Evolutionary conservation across 2,329 filamentous ascomycete genomes (phyloP).

Genomic region (Fusarium nematophilum): DNA sequence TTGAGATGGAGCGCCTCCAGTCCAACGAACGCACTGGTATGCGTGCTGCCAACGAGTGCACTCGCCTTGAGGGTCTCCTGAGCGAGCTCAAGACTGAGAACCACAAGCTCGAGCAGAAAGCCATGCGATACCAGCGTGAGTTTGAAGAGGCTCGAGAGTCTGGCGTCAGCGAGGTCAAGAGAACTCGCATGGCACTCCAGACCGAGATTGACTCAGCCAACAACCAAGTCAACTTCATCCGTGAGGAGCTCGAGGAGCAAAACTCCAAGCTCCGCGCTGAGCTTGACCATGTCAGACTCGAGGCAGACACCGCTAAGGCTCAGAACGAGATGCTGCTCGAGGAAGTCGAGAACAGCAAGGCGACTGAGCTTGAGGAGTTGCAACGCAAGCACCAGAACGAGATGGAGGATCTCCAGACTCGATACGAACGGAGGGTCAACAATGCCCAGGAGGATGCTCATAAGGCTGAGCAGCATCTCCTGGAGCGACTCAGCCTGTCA

Average conservation of each 20-base stretch:
- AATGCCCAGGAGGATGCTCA: slow-evolving; percentile 85
- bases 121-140: slow-evolving; percentile 80
- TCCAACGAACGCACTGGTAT: slow-evolving; percentile 73
- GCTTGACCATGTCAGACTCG: slow-evolving; percentile 80
- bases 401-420: slow-evolving; percentile 78
- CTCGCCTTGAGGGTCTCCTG: slow-evolving; percentile 67
- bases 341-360: slow-evolving; percentile 78
- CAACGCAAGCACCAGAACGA: slow-evolving; percentile 72
- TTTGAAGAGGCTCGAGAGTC: slow-evolving; percentile 86
- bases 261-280: slow-evolving; percentile 77
- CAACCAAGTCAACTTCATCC: slow-evolving; percentile 84
- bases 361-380: slow-evolving; percentile 63
- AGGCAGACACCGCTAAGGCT: slow-evolving; percentile 83
- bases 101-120: slow-evolving; percentile 76
- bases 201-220: slow-evolving; percentile 85
- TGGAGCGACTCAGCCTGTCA: slow-evolving; percentile 83
- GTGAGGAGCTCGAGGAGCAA: slow-evolving; percentile 84
- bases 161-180: slow-evolving; percentile 82
- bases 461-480: slow-evolving; percentile 80
- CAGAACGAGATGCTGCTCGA: slow-evolving; percentile 87
- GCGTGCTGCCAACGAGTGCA: slow-evolving; percentile 71
- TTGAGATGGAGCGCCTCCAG: slow-evolving; percentile 74
- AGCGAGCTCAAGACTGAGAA: slow-evolving; percentile 73
- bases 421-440: slow-evolving; percentile 78
- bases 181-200: slow-evolving; percentile 82